Evolutionary conservation across 2,329 filamentous ascomycete species (phyloP).

Genomic region (Microascus cirrosus): DNA sequence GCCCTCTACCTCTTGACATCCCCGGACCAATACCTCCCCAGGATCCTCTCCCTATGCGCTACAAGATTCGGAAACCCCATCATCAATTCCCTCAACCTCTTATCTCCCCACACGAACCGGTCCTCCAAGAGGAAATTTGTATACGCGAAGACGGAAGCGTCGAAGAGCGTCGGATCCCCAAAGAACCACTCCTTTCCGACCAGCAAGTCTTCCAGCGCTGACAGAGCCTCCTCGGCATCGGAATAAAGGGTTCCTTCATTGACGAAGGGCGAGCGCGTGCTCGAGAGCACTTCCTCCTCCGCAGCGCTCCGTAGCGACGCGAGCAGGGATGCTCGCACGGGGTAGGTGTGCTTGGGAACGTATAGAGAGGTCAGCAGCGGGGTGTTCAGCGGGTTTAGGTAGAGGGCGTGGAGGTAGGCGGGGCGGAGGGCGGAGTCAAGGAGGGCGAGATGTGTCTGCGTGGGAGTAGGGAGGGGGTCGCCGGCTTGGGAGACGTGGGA

Average conservation of each 20-base stretch:
- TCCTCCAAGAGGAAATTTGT: conserved; percentile 68
- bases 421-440: conserved; percentile 68
- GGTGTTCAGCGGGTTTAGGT: conserved; percentile 60
- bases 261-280: conserved; percentile 28
- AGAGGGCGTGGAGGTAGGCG: conserved; percentile 79
- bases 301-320: conserved; percentile 64
- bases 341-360: conserved; percentile 51
- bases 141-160: conserved; percentile 85
- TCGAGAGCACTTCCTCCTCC: conserved; percentile 59
- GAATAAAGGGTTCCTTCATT: conserved; percentile 25
- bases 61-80: conserved; percentile 50
- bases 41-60: conserved; percentile 23
- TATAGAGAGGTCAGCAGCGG: conserved; percentile 62
- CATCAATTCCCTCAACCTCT: conserved; percentile 46
- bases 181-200: conserved; percentile 36
- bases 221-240: conserved; percentile 32
- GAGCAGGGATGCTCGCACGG: conserved; percentile 51
- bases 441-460: conserved; percentile 69
- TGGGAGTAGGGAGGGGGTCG: conserved; percentile 24
- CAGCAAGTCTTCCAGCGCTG: conserved; percentile 27
- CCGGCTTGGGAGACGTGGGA: conserved; percentile 52
- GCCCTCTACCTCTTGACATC: background rate
- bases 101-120: conserved; percentile 51
- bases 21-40: conserved; percentile 11
- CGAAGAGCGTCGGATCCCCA: conserved; percentile 59